phyloP scores from a whole-genome alignment of 345 rosid genomes.

The Euphorbia pulcherrima region DNA sequence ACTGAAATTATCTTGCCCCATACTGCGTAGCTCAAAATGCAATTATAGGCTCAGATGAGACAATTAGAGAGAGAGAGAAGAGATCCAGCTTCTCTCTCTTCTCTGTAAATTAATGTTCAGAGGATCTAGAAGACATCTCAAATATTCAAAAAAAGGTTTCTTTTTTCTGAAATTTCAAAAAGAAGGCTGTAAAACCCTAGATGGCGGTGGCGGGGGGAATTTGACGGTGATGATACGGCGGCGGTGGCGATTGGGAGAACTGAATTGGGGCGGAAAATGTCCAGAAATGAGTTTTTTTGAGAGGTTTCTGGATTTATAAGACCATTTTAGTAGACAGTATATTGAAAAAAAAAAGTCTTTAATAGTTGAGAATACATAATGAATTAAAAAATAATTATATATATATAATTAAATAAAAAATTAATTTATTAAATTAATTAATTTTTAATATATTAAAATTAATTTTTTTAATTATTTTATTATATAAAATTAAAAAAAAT shows the following conservation, averaged over 20 bases:
- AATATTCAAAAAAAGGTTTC: background rate
- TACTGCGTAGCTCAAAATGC: constrained; percentile 3
- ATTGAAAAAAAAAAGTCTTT: too few species aligned
- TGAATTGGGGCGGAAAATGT: background rate
- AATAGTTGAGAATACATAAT: too few species aligned
- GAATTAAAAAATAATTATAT: too few species aligned
- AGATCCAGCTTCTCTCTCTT: constrained; percentile 15
- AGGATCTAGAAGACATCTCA: constrained; percentile 14
- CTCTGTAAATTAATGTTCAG: background rate
- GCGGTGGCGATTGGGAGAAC: background rate
- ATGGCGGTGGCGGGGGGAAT: background rate
- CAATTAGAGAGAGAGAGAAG: background rate
- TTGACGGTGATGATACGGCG: background rate
- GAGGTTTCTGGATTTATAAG: background rate
- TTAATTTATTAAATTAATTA: too few species aligned
- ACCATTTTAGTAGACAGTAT: too few species aligned
- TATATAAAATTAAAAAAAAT: too few species aligned
- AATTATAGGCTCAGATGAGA: constrained; percentile 1
- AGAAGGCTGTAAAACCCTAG: background rate
- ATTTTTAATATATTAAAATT: too few species aligned
- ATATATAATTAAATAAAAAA: too few species aligned
- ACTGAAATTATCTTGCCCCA: constrained; percentile 61
- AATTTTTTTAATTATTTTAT: too few species aligned
- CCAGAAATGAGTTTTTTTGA: background rate
- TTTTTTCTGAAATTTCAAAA: background rate